Base-by-base conservation (phyloP, 2,329 filamentous ascomycete genomes). In the Massarina eburnea region DNA sequence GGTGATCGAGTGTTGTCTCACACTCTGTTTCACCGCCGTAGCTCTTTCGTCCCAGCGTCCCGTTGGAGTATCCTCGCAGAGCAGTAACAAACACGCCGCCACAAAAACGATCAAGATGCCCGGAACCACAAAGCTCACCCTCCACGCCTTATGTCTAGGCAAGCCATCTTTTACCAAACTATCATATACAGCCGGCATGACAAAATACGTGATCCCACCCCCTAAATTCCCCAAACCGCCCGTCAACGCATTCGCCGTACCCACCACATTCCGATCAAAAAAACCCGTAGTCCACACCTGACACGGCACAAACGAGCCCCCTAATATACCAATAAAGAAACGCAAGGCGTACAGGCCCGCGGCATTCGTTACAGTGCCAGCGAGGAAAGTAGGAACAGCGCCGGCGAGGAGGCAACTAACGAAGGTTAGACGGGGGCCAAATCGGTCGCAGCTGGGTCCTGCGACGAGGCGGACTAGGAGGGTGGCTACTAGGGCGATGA, bases 241-340 rank as follows among this genome's bases (percentile, higher is more conserved):
- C 0, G 89, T 85, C 6, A 95, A 71, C 7, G 89, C 86, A 64
- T 95, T 96, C 49, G 90, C 88, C 2, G 88, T 90, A 34, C 91
- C 91, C n/a, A 95, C 87, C n/a, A 95, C 80, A 61, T 91, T 92
- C 76, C 91, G 94, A 73, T 96, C 90, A 65, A 91, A 95, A 76
- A 95, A 95, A 0, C 85, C 88, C 0, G 89, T 95, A 6, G 86
- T 88, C 89, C 89, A 95, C 5, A 95, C 91, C 66, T 94, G 89
- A 66, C 89, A 95, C 3, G 88, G 88, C 1, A 91, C 88, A 59
- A 91, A 91, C 3, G 80, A 80, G 1, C 84, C 87, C 36, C 88
- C 88, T 0, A 91, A 79, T 30, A 91, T 84, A 46, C 87, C 86
- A 53, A 91, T 82, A 73, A 91, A 91, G 76, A 91, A 91, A 35